A percentile compares a stretch with the other conserved stretches of the same genome.
phyloP scores from a whole-genome alignment of 140 eudicot species.

The Ambrosia hybrid region DNA sequence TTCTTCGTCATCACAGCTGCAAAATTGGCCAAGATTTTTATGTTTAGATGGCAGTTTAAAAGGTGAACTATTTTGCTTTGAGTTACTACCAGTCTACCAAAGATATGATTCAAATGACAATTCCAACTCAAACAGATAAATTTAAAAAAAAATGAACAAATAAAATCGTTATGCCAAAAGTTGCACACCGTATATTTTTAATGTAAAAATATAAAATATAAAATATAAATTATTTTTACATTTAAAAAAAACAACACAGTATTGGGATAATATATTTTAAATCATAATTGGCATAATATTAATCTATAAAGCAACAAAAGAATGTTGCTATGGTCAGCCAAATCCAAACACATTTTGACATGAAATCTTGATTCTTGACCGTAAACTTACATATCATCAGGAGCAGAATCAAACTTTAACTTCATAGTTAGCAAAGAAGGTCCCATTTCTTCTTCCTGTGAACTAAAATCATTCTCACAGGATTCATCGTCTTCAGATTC shows the following conservation, averaged over 20 bases:
- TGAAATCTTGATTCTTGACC: not conserved
- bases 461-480: constrained; percentile 34
- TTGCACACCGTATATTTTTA: too few species aligned
- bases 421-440: constrained; percentile 72
- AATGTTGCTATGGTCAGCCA: not conserved
- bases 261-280: not conserved
- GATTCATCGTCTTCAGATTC: constrained; percentile 39
- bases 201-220: too few species aligned
- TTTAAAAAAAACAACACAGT: not conserved
- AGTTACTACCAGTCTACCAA: not conserved
- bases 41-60: constrained; percentile 11
- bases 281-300: not conserved
- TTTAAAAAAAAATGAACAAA: too few species aligned
- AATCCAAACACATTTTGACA: not conserved
- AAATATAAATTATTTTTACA: not conserved
- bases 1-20: constrained; percentile 79
- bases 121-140: too few species aligned
- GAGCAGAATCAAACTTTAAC: constrained; percentile 79
- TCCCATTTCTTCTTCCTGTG: constrained; percentile 56
- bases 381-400: constrained; percentile 63
- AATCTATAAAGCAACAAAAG: not conserved
- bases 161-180: too few species aligned
- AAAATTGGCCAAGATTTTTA: constrained; percentile 7
- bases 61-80: not conserved
- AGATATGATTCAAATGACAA: not conserved